Evolutionary conservation across 176 grass and related monocot genomes (phyloP).

Genomic region (Cenchrus americanus): DNA sequence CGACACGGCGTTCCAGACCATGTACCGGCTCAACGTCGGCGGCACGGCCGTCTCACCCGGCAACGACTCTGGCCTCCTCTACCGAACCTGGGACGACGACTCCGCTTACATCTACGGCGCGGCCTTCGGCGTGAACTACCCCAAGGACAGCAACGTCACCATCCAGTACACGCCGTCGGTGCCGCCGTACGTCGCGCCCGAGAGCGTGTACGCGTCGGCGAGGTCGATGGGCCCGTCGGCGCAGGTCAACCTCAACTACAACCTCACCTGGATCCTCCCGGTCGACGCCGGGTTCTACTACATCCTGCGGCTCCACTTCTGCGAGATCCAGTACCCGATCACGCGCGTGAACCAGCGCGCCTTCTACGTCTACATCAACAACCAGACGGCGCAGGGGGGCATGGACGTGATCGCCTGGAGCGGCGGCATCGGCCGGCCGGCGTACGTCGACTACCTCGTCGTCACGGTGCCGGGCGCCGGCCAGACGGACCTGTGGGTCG

Average conservation of each 20-base stretch:
- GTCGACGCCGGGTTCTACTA: conserved; percentile 60
- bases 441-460: conserved; percentile 43
- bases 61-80: conserved; percentile 32
- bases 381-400: conserved; percentile 33
- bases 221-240: conserved; percentile 47
- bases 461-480: not conserved
- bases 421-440: conserved; percentile 22
- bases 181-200: conserved; percentile 39
- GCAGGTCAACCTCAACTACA: conserved; percentile 52
- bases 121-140: conserved; percentile 27
- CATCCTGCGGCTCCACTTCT: conserved; percentile 52
- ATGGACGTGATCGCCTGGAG: conserved; percentile 34
- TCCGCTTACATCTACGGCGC: conserved; percentile 30
- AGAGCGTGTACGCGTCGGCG: conserved; percentile 45
- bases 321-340: conserved; percentile 61
- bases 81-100: conserved; percentile 41
- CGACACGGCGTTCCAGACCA: conserved; percentile 46
- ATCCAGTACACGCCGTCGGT: conserved; percentile 26
- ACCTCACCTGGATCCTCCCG: conserved; percentile 54
- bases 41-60: not conserved
- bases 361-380: conserved; percentile 55
- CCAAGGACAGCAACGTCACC: conserved; percentile 44
- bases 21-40: conserved; percentile 59
- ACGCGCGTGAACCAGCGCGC: conserved; percentile 40
- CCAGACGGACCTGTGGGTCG: conserved; percentile 51